Base-by-base conservation (phyloP, 192 early-diverging fungal genomes). In the Backusella tuberculispora region DNA sequence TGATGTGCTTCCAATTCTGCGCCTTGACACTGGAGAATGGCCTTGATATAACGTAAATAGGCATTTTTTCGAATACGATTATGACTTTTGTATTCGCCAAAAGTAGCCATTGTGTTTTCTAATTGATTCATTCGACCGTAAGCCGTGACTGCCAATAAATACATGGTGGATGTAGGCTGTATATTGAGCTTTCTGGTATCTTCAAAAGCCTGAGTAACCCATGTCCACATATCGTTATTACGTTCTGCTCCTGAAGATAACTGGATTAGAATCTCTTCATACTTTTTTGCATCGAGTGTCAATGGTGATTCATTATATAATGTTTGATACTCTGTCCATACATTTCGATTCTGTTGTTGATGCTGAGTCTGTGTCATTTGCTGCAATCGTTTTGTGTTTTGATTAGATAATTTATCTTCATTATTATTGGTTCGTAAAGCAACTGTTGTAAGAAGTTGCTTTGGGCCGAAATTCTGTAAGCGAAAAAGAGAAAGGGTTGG, bases 171-270 rank as follows among this genome's bases (percentile, higher is more conserved):
- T 14, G 42, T 56, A 37, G 72, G 60, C 8, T 42, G 12, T 1
- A 64, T 45, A 46, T 37, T 0, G 5, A 72, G 37, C 0, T 15
- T 7, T 19, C 65, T 42, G 13, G 72, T 21, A 17, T 73, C 72
- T 45, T 73, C 72, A 73, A 43, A 73, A 12, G 34, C 60, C 29
- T 37, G 63, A 38, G 19, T 34, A 15, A 73, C 45, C 21, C 60
- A 17, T 44, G 7, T 26, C 72, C 72, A 73, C 29, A 63, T 44
- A 6, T 38, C 3, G 15, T 40, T 12, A 5, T 17, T 4, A n/a
- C 45, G 9, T n/a, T 42, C 37, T 12, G 43, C 12, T 6, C 43
- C 44, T 19, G 42, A 8, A 17, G 24, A 24, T 19, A 73, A 37
- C 15, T n/a, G 5, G 13, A 38, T n/a, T 13, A 73, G 29, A 41